Conservation (phyloP, 176 grass and related monocot genomes). For the Avena insularis region DNA sequence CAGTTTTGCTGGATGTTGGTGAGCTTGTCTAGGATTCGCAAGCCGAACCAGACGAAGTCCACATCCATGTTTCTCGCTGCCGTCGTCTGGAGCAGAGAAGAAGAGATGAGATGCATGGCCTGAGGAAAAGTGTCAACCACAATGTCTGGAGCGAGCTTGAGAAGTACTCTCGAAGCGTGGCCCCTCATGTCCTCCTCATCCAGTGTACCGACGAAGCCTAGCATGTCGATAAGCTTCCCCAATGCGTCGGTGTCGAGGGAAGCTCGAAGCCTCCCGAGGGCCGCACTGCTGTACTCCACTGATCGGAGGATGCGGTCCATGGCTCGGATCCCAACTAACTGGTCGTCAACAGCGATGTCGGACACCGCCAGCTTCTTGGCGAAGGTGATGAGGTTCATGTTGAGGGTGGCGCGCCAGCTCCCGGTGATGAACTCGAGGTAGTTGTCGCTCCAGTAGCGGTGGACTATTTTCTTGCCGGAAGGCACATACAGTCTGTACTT, state of each 20-base stretch:
- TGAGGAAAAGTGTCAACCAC: background rate
- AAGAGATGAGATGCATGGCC: slow-evolving; percentile 8
- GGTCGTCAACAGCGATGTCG: background rate
- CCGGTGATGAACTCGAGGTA: slow-evolving; percentile 18
- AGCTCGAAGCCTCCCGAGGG: slow-evolving; percentile 1
- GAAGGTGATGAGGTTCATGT: slow-evolving; percentile 28
- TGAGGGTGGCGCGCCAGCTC: background rate
- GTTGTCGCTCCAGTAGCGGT: background rate
- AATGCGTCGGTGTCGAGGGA: background rate
- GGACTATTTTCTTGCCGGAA: background rate
- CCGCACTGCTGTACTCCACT: background rate
- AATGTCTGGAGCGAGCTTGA: slow-evolving; percentile 35
- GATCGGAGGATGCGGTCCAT: slow-evolving; percentile 26
- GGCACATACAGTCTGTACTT: background rate
- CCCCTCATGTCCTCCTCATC: slow-evolving; percentile 4
- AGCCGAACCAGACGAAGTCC: slow-evolving; percentile 34
- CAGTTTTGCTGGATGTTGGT: slow-evolving; percentile 10
- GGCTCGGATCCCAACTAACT: background rate
- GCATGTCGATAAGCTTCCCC: background rate
- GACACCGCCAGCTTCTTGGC: slow-evolving; percentile 31
- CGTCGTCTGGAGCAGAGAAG: background rate
- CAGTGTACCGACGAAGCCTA: background rate
- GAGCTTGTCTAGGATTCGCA: slow-evolving; percentile 34
- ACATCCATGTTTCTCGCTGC: background rate
- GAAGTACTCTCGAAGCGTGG: slow-evolving; percentile 35